Percentiles rank a stretch among this genome's conserved stretches.
Evolutionary conservation across 495 filamentous ascomycete species (phyloP).

Genomic region (Bacidia rubella): DNA sequence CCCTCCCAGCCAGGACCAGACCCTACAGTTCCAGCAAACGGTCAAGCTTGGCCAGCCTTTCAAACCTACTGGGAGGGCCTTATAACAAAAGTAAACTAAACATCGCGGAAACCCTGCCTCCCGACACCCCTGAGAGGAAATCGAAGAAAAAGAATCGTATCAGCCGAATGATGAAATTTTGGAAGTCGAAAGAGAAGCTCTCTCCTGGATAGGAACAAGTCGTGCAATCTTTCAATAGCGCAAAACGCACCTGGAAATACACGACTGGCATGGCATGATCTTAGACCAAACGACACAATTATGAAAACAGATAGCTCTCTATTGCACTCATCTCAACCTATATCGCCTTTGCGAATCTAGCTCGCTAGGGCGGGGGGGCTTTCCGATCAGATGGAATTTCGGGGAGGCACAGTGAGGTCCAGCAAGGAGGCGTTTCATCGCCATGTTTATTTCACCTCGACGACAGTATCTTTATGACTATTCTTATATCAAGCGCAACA

Average conservation of each 20-base stretch:
- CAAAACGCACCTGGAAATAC: neutral
- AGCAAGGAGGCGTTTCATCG: neutral
- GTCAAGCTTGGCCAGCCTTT: conserved; percentile 73
- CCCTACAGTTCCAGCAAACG: conserved; percentile 42
- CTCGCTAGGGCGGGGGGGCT: neutral
- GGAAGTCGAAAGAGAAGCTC: conserved; percentile 46
- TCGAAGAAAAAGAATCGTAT: conserved; percentile 60
- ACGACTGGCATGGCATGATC: neutral
- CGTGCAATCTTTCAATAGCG: neutral
- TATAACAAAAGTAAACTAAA: conserved; percentile 71
- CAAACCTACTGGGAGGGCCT: conserved; percentile 64
- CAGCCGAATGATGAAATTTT: conserved; percentile 74
- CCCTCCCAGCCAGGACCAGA: conserved; percentile 44
- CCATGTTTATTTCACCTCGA: neutral
- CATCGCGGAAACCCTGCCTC: conserved; percentile 49
- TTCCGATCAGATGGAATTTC: neutral
- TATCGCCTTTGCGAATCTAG: neutral
- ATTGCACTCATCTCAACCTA: neutral
- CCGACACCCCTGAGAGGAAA: conserved; percentile 44
- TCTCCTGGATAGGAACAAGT: neutral
- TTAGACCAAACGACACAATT: no score
- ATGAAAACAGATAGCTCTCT: neutral
- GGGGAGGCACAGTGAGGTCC: neutral
- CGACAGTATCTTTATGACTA: neutral
- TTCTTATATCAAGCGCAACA: neutral